Evolutionary conservation across 108 stramenopile genomes (phyloP).

Genomic region (Schizochytrium sp.): DNA sequence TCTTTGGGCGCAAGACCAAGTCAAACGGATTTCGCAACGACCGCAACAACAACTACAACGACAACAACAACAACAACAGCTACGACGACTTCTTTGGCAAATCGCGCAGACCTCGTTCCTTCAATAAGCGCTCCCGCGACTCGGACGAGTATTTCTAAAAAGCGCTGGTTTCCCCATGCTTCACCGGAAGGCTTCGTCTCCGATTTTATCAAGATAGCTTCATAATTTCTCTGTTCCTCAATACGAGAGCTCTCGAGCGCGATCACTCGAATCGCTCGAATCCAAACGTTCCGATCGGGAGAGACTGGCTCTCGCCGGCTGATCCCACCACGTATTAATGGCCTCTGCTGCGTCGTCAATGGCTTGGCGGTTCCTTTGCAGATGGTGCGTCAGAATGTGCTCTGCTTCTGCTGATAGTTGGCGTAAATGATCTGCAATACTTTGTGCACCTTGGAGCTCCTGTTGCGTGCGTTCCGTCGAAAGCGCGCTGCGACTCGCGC

Average conservation of each 20-base stretch:
- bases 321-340: background rate
- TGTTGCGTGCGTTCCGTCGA: background rate
- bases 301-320: background rate
- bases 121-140: too few relatives aligned
- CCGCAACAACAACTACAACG: background rate
- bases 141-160: too few relatives aligned
- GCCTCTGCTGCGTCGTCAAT: background rate
- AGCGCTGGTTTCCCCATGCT: background rate
- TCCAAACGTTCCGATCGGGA: background rate
- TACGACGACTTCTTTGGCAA: too few relatives aligned
- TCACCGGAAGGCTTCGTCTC: background rate
- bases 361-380: background rate
- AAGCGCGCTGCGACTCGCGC: background rate
- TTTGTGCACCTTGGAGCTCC: background rate
- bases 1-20: background rate
- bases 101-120: too few relatives aligned
- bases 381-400: background rate
- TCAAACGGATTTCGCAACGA: background rate
- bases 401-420: background rate
- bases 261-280: background rate
- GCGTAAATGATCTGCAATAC: background rate
- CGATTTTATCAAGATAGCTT: background rate
- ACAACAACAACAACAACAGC: too few relatives aligned
- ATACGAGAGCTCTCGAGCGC: background rate
- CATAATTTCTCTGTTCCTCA: too few relatives aligned